Evolutionary conservation across 1,284 basidiomycete species (phyloP).

Genomic region (Naganishia liquefaciens): DNA sequence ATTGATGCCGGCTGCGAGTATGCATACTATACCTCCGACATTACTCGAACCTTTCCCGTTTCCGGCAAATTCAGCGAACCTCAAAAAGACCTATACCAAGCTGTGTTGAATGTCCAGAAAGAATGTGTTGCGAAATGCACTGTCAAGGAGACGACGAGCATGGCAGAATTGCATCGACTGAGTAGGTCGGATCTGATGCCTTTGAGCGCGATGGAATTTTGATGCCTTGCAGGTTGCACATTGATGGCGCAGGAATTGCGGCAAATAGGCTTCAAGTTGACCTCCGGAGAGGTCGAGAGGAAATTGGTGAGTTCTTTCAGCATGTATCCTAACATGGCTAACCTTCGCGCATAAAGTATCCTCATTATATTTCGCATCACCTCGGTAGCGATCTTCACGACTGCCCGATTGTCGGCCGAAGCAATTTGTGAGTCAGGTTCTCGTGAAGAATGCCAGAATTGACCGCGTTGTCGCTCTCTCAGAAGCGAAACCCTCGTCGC

Average conservation of each 20-base stretch:
- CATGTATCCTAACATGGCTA: slow-evolving; percentile 12
- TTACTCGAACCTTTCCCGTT: slow-evolving; percentile 89
- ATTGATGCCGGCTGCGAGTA: slow-evolving; percentile 90
- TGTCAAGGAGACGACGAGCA: slow-evolving; percentile 60
- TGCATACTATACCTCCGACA: slow-evolving; percentile 91
- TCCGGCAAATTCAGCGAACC: slow-evolving; percentile 75
- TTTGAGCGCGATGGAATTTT: no score
- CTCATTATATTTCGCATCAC: slow-evolving; percentile 68
- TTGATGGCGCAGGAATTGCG: slow-evolving; percentile 72
- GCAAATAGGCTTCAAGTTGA: slow-evolving; percentile 76
- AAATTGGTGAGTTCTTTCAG: slow-evolving; percentile 65
- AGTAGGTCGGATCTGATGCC: slow-evolving; percentile 52
- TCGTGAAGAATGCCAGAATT: not conserved
- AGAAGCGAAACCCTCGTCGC: slow-evolving; percentile 59
- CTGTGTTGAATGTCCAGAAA: slow-evolving; percentile 59
- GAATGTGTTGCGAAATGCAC: slow-evolving; percentile 54
- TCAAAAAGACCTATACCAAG: slow-evolving; percentile 83
- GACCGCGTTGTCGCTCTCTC: not conserved
- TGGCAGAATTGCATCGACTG: slow-evolving; percentile 77
- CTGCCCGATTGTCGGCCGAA: slow-evolving; percentile 52
- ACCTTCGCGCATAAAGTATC: slow-evolving; percentile 58
- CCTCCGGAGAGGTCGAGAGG: slow-evolving; percentile 68
- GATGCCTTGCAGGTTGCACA: slow-evolving; percentile 64
- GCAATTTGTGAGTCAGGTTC: slow-evolving; percentile 44
- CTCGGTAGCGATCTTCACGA: slow-evolving; percentile 59